Evolutionary conservation across 257 asterid genomes (phyloP), one percentile per base, ranked within the genome.

Genomic region (Salvia splendens): DNA sequence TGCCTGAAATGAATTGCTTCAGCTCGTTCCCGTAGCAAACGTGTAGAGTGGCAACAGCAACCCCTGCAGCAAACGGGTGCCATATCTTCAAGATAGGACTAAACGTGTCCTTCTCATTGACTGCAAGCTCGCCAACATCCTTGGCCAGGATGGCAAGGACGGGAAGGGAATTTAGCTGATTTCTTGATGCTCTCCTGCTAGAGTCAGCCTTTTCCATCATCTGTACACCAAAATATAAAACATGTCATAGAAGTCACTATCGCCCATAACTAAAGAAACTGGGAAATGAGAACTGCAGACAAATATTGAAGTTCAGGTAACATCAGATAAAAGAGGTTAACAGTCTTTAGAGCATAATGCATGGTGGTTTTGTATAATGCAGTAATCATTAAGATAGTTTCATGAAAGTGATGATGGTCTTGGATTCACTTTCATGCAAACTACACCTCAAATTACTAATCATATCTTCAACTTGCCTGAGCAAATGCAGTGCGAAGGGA

Each of bases 11-110:
- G 58, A 88, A 91, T 76, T 94, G 99, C 86, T 88, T 90, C 71
- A 94, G 85, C 79, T 94, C 99, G 75, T 88, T 90, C 79, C 96
- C 97, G 35, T 85, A 91, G 79, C 97, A 94, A 57, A 85, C 78
- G 47, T 94, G 99, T 65, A 94, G 84, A 61, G 99, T 93, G 73
- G 99, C 99, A 75, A 91, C 97, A 64, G 95, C 97, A 70, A 88
- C 95, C 60, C 99, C 99, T 47, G 97, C 99, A 38, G 96, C 92
- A 73, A 94, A 83, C 32, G 99, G 97, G 83, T 94, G 99, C 99
- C 99, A 91, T 65, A 61, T 77, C 86, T 90, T 94, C 73, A 94
- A 77, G 79, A 88, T 84, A 63, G 97, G 97, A 73, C 99, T 94
- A 69, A 94, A 94, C 15, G 68, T 73, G 70, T 73, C 82, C 77